Percentiles rank a stretch among this genome's conserved stretches.
Evolutionary conservation across 2,329 filamentous ascomycete genomes (phyloP).

Genomic region (Paraconiothyrium sp.): DNA sequence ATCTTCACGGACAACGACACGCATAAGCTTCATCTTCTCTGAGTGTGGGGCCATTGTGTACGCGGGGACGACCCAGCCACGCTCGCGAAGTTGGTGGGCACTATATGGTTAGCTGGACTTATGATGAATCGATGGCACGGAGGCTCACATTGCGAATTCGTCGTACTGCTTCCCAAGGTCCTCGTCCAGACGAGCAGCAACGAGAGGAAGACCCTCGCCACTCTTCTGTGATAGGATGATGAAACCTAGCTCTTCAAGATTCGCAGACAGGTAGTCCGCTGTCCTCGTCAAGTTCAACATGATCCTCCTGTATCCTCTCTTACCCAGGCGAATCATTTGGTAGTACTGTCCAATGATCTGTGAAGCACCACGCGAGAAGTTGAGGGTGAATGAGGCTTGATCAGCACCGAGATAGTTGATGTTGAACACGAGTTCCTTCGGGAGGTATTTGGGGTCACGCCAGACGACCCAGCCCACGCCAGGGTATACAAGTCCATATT

Average conservation of each 20-base stretch:
- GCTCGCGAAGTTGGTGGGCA: conserved; percentile 84
- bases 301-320: conserved; percentile 89
- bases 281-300: conserved; percentile 94
- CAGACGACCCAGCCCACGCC: conserved; percentile 95
- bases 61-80: conserved; percentile 92
- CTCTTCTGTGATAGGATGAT: conserved; percentile 84
- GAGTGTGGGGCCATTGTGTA: conserved; percentile 97
- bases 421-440: conserved; percentile 95
- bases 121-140: background rate
- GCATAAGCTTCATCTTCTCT: conserved; percentile 85
- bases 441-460: conserved; percentile 73
- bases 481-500: conserved; percentile 80
- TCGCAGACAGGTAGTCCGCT: conserved; percentile 82
- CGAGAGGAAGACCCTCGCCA: conserved; percentile 84
- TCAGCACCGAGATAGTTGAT: conserved; percentile 98
- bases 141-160: conserved; percentile 59
- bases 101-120: conserved; percentile 23
- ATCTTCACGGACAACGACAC: conserved; percentile 91
- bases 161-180: conserved; percentile 63
- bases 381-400: conserved; percentile 94
- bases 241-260: conserved; percentile 80
- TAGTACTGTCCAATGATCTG: conserved; percentile 98
- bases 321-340: conserved; percentile 93
- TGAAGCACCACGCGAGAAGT: conserved; percentile 94
- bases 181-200: conserved; percentile 81